phyloP scores from a whole-genome alignment of 2,329 filamentous ascomycete species.

The Fusarium musae region DNA sequence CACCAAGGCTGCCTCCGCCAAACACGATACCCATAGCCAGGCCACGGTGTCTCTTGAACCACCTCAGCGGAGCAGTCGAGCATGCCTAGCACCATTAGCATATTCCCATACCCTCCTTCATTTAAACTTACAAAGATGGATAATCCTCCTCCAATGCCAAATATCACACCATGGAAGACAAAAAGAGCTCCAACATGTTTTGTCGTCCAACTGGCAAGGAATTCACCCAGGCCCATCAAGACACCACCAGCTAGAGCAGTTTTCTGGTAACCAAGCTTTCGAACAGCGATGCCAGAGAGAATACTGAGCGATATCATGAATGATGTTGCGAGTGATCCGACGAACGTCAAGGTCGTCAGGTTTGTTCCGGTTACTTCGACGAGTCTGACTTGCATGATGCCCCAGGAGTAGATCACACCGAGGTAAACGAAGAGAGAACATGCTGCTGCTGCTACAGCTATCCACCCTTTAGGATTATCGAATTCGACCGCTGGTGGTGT shows the following conservation, averaged over 20 bases:
- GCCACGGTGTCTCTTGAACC: conserved; percentile 45
- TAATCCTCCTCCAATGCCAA: conserved; percentile 41
- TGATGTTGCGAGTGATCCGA: conserved; percentile 44
- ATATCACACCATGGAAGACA: conserved; percentile 42
- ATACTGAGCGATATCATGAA: conserved; percentile 45
- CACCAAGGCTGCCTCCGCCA: conserved; percentile 45
- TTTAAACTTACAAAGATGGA: conserved; percentile 34
- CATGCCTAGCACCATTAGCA: conserved; percentile 9
- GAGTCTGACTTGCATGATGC: conserved; percentile 46
- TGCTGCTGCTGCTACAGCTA: conserved; percentile 31
- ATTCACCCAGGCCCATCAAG: conserved; percentile 46
- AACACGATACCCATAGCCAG: conserved; percentile 46
- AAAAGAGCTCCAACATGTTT: conserved; percentile 41
- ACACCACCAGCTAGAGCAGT: conserved; percentile 39
- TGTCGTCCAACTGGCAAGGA: conserved; percentile 44
- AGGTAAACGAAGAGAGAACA: conserved; percentile 46
- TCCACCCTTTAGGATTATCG: conserved; percentile 30
- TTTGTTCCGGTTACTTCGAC: conserved; percentile 39
- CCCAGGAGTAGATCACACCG: conserved; percentile 48
- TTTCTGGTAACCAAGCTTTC: conserved; percentile 38
- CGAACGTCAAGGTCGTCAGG: conserved; percentile 45
- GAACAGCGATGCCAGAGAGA: conserved; percentile 28
- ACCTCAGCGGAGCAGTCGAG: conserved; percentile 38
- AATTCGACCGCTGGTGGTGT: conserved; percentile 1
- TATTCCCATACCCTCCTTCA: rapidly evolving